Conservation (phyloP, 2,329 filamentous ascomycete species). For the Cryphonectria radicalis region DNA sequence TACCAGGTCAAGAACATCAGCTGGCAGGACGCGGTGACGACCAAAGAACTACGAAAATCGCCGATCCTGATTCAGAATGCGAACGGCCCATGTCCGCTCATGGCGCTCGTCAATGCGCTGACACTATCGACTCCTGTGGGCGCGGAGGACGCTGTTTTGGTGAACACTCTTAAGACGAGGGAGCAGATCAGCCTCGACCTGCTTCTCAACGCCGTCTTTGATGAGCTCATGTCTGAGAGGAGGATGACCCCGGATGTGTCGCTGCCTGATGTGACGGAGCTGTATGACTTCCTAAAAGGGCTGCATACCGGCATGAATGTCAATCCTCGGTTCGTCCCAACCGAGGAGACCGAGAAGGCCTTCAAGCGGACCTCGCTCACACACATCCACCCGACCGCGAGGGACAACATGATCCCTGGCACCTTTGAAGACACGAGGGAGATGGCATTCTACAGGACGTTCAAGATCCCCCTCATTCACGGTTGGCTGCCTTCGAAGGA, state of each 20-base stretch:
- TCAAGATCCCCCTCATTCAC: conserved; percentile 86
- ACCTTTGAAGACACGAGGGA: conserved; percentile 86
- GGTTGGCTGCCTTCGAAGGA: conserved; percentile 81
- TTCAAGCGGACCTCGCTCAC: conserved; percentile 58
- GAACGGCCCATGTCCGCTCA: conserved; percentile 91
- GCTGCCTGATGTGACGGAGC: conserved; percentile 83
- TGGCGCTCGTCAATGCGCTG: conserved; percentile 91
- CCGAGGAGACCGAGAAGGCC: conserved; percentile 49
- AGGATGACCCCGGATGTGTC: conserved; percentile 64
- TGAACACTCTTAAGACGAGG: conserved; percentile 75
- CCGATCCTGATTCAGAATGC: conserved; percentile 91
- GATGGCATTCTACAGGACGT: conserved; percentile 89
- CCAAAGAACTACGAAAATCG: conserved; percentile 71
- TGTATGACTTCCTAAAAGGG: conserved; percentile 85
- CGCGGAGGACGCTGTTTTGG: conserved; percentile 67
- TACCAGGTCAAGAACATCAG: conserved; percentile 92
- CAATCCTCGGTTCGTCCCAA: conserved; percentile 83
- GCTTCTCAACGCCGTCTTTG: conserved; percentile 86
- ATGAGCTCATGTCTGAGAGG: conserved; percentile 84
- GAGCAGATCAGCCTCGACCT: conserved; percentile 89
- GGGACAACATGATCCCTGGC: conserved; percentile 61
- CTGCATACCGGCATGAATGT: conserved; percentile 98
- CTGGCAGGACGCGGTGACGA: conserved; percentile 72
- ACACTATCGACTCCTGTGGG: conserved; percentile 77
- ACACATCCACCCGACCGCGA: conserved; percentile 55